Conservation (phyloP, 228 moss, liverwort and hornwort species). For the Sphagnum magellanicum region DNA sequence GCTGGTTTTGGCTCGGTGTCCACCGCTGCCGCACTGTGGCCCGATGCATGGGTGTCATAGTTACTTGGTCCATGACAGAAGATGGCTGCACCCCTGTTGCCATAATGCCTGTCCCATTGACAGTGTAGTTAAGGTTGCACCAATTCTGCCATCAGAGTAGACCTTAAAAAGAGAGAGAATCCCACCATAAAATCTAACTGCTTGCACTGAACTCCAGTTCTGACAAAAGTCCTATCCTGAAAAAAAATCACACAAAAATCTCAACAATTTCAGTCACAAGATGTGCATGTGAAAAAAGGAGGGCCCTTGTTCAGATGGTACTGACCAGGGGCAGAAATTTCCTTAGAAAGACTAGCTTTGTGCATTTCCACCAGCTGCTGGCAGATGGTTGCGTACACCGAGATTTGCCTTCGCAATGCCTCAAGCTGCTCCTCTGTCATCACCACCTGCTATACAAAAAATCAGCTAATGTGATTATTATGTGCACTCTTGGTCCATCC, state of each 20-base stretch:
- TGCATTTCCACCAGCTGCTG: constrained; percentile 61
- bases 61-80: constrained; percentile 10
- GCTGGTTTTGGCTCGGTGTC: constrained; percentile 81
- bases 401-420: constrained; percentile 40
- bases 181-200: not conserved
- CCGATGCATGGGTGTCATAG: constrained; percentile 30
- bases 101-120: constrained; percentile 42
- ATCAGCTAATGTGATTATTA: too few species aligned
- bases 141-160: not conserved
- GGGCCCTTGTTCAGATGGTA: not conserved
- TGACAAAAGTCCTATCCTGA: not conserved
- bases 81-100: constrained; percentile 57
- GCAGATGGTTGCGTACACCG: constrained; percentile 50
- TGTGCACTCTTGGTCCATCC: too few species aligned
- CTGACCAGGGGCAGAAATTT: constrained; percentile 22
- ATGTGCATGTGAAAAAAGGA: too few species aligned
- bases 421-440: constrained; percentile 96
- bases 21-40: constrained; percentile 58
- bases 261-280: too few species aligned
- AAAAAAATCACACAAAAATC: too few species aligned
- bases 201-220: not conserved
- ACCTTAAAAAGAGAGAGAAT: not conserved
- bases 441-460: constrained; percentile 17
- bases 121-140: not conserved
- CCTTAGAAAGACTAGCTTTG: constrained; percentile 35